A percentile compares a stretch with the other conserved stretches of the same genome.
Conservation (phyloP, 2,329 filamentous ascomycete genomes). For the Stachybotrys echinatus region DNA sequence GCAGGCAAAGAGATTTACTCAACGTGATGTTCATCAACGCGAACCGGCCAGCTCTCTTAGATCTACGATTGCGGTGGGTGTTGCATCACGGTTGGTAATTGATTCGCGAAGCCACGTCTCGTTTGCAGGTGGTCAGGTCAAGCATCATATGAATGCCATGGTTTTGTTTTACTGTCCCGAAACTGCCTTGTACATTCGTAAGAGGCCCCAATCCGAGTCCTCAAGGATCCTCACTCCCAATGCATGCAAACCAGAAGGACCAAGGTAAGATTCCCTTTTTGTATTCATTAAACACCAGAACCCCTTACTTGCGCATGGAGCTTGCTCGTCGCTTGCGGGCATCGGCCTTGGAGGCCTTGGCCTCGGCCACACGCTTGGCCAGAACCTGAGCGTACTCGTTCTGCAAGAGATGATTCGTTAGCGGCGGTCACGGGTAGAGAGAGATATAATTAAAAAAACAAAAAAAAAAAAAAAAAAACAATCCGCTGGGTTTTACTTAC, state of each 20-base stretch:
- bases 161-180: constrained; percentile 15
- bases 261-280: constrained; percentile 27
- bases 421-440: too few species aligned
- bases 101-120: too few species aligned
- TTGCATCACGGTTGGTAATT: too few species aligned
- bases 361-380: constrained; percentile 94
- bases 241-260: constrained; percentile 35
- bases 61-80: too few species aligned
- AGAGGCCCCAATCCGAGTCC: constrained; percentile 22
- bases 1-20: too few species aligned
- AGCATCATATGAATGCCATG: background rate
- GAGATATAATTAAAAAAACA: background rate
- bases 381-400: constrained; percentile 96
- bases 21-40: too few species aligned
- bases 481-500: constrained; percentile 53
- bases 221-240: constrained; percentile 32
- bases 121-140: too few species aligned
- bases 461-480: too few species aligned
- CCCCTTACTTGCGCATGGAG: constrained; percentile 81
- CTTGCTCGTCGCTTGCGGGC: constrained; percentile 94
- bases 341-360: constrained; percentile 91
- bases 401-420: constrained; percentile 40
- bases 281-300: constrained; percentile 27
- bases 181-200: constrained; percentile 34
- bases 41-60: too few species aligned